These are phyloP conservation scores for Globisporangium camurandrum DNA, from an alignment of 352 stramenopile species.

Conservation along the genomic window DNA sequence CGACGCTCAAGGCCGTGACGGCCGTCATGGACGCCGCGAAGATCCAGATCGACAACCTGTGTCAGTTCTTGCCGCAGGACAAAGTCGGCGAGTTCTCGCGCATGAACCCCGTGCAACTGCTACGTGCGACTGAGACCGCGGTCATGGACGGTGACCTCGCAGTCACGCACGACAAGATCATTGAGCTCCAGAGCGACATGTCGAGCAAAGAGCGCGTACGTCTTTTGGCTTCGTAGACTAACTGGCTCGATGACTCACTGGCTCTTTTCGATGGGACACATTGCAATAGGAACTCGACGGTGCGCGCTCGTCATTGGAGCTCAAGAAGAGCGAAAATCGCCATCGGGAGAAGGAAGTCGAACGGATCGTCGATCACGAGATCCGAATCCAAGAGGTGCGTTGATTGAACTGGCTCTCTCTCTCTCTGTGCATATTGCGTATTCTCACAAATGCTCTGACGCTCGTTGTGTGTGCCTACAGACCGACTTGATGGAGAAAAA, in stretches of 20 bases:
- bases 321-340: constrained; percentile 79
- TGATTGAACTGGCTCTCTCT: too few species aligned
- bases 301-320: constrained; percentile 48
- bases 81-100: constrained; percentile 89
- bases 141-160: constrained; percentile 69
- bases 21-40: constrained; percentile 81
- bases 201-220: constrained; percentile 56
- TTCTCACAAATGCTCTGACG: too few species aligned
- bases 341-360: constrained; percentile 83
- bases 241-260: too few species aligned
- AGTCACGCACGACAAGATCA: constrained; percentile 66
- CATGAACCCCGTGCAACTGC: constrained; percentile 71
- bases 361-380: constrained; percentile 76
- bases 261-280: too few species aligned
- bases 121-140: constrained; percentile 73
- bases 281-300: constrained; percentile 67
- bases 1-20: constrained; percentile 59
- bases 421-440: too few species aligned
- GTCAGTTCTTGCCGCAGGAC: constrained; percentile 98
- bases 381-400: constrained; percentile 62
- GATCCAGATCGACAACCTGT: constrained; percentile 98
- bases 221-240: neutral
- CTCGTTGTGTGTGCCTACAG: constrained; percentile 14
- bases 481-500: constrained; percentile 84
- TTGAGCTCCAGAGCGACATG: constrained; percentile 72